These are phyloP conservation scores for Fistulifera pelliculosa DNA, from an alignment of 108 stramenopile genomes.

Conservation along the genomic window DNA sequence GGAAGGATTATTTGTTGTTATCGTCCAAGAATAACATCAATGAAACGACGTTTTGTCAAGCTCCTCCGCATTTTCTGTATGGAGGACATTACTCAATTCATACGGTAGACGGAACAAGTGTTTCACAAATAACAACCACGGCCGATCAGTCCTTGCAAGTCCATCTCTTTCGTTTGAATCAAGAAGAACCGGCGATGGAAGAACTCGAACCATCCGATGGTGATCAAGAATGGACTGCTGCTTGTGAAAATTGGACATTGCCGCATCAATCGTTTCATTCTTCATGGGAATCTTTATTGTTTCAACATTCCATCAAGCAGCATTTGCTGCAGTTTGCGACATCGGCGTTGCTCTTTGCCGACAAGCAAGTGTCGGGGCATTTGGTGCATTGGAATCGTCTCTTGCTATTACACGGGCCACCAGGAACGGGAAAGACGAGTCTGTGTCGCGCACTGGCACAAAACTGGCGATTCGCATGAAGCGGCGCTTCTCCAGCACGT, in stretches of 20 bases:
- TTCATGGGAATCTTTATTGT: constrained; percentile 38
- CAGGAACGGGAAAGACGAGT: constrained; percentile 78
- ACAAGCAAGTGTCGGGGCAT: constrained; percentile 26
- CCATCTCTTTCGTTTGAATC: constrained; percentile 23
- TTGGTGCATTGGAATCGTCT: constrained; percentile 78
- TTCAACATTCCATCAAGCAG: constrained; percentile 19
- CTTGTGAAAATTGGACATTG: constrained; percentile 33
- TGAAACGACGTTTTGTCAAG: no score
- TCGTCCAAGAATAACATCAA: no score
- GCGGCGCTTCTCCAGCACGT: constrained; percentile 37
- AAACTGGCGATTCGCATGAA: constrained; percentile 61
- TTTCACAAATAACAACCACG: no score
- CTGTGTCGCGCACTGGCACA: constrained; percentile 70
- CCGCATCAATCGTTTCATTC: constrained; percentile 36
- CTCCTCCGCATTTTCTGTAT: no score
- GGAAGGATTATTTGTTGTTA: no score
- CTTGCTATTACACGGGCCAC: constrained; percentile 71
- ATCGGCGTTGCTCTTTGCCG: constrained; percentile 33
- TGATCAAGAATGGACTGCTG: constrained; percentile 36
- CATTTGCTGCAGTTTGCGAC: constrained; percentile 30
- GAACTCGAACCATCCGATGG: constrained; percentile 31
- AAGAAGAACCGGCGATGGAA: constrained; percentile 19
- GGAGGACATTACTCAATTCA: no score
- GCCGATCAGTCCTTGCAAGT: constrained; percentile 9
- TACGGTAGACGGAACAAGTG: no score